Base-by-base conservation (phyloP, 192 early-diverging fungal genomes). In the Coemansia sp. region DNA sequence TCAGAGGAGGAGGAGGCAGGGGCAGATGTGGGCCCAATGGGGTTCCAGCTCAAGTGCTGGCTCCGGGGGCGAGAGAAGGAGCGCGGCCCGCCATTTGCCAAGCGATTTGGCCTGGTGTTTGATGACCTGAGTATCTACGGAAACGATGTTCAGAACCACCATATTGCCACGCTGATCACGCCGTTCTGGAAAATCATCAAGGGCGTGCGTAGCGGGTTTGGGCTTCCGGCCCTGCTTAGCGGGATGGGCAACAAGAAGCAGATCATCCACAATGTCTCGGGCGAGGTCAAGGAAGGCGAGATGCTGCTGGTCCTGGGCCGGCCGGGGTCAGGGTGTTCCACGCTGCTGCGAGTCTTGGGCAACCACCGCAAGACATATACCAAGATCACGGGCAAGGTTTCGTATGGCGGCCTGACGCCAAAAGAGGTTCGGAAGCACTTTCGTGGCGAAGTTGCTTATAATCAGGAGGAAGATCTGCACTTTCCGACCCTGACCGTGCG, bases 381-480 rank as follows among this genome's bases (percentile, higher is more conserved):
- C 27, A 19, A 54, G 12, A 76, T 88, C 50, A 47, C 52, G 5
- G 86, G 86, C 17, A 59, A 57, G 0, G 78, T 85, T 38, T 70
- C 73, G 17, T 85, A 87, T 43, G 84, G 84, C 10, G 87, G 85
- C 5, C 72, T 92, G 45, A 66, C 74, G 11, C 56, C 79, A 11
- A 54, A 73, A 11, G 75, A 79, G 33, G 78, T 92, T 45, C 49
- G 50, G 2, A 71, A 70, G 21, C 56, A 76, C 35, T 87, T 84
- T 52, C 81, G 83, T 49, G 85, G 83, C 33, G 83, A 88, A 46
- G 80, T 92, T 8, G 77, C 79, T 16, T 92, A 90, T 51, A 85
- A 84, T 52, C 78, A 83, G 60, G 90, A 92, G 75, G 85, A 86
- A 56, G 87, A 89, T 46, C 71, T 78, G 30, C 86, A 92, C 51